phyloP scores from a whole-genome alignment of 2,329 filamentous ascomycete genomes.

The Fusarium temperatum region DNA sequence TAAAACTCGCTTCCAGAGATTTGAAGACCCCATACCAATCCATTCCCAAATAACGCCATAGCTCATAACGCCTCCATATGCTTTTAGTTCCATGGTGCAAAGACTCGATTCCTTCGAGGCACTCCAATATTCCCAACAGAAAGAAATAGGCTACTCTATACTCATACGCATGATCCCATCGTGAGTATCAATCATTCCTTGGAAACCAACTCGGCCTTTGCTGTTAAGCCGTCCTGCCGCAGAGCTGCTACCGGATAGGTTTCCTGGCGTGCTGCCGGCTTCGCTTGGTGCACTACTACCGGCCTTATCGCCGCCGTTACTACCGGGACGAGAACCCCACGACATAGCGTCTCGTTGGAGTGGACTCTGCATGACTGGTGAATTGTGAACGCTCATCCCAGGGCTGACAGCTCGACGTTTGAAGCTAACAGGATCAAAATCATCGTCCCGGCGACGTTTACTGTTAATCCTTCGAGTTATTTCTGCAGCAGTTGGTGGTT shows the following conservation, averaged over 20 bases:
- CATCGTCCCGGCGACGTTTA: constrained; percentile 89
- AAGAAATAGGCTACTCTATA: constrained; percentile 72
- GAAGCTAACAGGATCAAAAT: constrained; percentile 87
- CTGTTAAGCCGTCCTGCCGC: constrained; percentile 59
- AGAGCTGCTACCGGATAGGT: constrained; percentile 40
- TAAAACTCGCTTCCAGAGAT: constrained; percentile 14
- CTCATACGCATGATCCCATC: constrained; percentile 97
- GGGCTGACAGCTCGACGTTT: constrained; percentile 93
- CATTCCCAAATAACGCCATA: constrained; percentile 16
- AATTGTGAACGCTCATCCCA: constrained; percentile 90
- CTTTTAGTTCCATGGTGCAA: constrained; percentile 5
- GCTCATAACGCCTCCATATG: constrained; percentile 36
- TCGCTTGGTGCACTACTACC: constrained; percentile 63
- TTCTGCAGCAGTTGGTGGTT: constrained; percentile 74
- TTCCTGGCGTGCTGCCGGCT: constrained; percentile 52
- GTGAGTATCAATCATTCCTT: constrained; percentile 95
- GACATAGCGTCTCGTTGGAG: constrained; percentile 74
- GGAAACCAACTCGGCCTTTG: constrained; percentile 77
- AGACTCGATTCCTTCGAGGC: not conserved
- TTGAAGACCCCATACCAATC: constrained; percentile 10
- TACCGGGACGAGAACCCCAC: constrained; percentile 77
- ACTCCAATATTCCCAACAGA: not conserved
- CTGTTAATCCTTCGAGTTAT: constrained; percentile 80
- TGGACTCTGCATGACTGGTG: constrained; percentile 86
- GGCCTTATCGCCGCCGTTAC: constrained; percentile 64